phyloP scores from a whole-genome alignment of 2,329 filamentous ascomycete species.

The Pseudocercospora vitis region DNA sequence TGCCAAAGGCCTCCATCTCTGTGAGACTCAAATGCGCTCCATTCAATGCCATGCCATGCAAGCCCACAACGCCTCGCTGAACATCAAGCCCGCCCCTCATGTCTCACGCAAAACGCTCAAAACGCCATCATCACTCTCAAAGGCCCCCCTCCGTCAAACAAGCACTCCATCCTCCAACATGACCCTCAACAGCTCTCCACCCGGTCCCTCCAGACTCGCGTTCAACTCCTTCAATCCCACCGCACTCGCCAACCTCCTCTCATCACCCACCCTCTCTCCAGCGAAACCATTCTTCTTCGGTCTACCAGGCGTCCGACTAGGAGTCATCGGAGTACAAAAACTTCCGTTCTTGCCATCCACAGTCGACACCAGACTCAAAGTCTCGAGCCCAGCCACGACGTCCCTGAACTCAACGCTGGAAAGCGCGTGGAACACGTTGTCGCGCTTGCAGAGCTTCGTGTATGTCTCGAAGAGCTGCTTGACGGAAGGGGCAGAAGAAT shows the following conservation, averaged over 20 bases:
- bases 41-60: not conserved
- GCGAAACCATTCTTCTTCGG: constrained; percentile 43
- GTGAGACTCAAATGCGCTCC: not conserved
- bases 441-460: constrained; percentile 74
- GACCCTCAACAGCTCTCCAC: constrained; percentile 39
- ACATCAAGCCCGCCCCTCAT: not conserved
- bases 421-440: constrained; percentile 85
- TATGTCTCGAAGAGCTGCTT: constrained; percentile 85
- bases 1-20: not conserved
- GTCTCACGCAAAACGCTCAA: not conserved
- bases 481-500: constrained; percentile 67
- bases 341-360: constrained; percentile 66
- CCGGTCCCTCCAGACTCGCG: constrained; percentile 37
- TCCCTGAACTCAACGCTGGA: constrained; percentile 92
- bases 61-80: constrained; percentile 11
- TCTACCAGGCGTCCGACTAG: constrained; percentile 63
- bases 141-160: constrained; percentile 6
- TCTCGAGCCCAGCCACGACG: constrained; percentile 85
- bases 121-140: not conserved
- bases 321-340: constrained; percentile 60
- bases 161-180: constrained; percentile 38
- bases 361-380: constrained; percentile 73
- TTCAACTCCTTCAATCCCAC: constrained; percentile 39
- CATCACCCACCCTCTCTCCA: constrained; percentile 58
- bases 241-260: constrained; percentile 47